Base-by-base conservation (phyloP, 352 stramenopile genomes). In the Pythium dissimile region DNA sequence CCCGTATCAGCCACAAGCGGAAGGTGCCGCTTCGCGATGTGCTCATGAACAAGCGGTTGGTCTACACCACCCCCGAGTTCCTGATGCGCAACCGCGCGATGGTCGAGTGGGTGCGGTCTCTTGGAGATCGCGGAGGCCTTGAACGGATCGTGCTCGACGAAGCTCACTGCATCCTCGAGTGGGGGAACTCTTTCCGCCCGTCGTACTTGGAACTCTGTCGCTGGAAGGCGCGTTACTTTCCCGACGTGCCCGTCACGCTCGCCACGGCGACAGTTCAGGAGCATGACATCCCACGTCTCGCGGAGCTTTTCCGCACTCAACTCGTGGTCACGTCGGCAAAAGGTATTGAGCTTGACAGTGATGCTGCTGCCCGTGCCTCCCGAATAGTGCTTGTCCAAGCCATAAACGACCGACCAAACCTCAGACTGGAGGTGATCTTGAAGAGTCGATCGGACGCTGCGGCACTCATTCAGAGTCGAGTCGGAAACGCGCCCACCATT, bases 31-130 rank as follows among this genome's bases (percentile, higher is more conserved):
- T 87, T 9, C 47, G n/a, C 3, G 63, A 80, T 26, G 49, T 78
- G 31, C 58, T 89, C 26, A 18, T n/a, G 34, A 61, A 68, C n/a
- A 66, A 75, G 50, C 66, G 60, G 20, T 67, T 94, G 13, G 64
- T 94, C 32, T 94, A 94, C 66, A 88, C 82, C 59, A 94, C 84
- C 15, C 84, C 84, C 4, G 84, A 94, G 71, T 89, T 88, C 48
- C 54, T 94, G 10, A 66, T 82, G 26, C 68, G 83, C 47, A 94
- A 94, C 49, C 41, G 30, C 1, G 67, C 80, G 59, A 89, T 88
- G 74, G 64, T 35, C 16, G 32, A 39, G 15, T 92, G 72, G 78
- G 42, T 88, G 26, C 44, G 30, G 8, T 23, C 47, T 24, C 62
- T 77, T 11, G 52, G 32, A 8, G 54, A 61, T 2, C 52, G 69